A percentile compares a stretch with the other conserved stretches of the same genome.
These are phyloP conservation scores for Hypoxylon sp. DNA, from an alignment of 2,329 filamentous ascomycete species.

Conservation along the genomic window DNA sequence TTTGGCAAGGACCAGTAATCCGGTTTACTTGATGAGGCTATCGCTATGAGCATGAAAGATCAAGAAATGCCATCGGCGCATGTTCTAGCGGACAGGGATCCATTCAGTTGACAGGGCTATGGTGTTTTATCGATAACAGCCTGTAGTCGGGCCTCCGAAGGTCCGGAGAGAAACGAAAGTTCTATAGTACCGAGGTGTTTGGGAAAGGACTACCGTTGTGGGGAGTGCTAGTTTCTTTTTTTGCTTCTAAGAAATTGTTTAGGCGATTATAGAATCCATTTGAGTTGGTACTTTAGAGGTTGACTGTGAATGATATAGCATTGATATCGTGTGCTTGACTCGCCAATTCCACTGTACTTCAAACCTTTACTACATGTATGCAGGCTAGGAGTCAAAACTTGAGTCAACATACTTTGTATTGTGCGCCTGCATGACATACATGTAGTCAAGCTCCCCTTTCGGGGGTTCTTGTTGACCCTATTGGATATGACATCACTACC, in stretches of 20 bases:
- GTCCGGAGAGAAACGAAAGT: constrained; percentile 15
- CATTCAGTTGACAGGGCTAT: constrained; percentile 26
- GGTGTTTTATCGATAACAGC: constrained; percentile 14
- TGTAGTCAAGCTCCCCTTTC: neutral
- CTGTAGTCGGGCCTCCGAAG: constrained; percentile 1
- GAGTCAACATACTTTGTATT: neutral
- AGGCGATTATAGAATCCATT: constrained; percentile 39
- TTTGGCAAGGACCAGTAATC: constrained; percentile 77
- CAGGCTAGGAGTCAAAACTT: neutral
- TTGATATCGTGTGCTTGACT: constrained; percentile 1
- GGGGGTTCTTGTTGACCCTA: neutral
- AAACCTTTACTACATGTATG: neutral
- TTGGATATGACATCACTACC: neutral
- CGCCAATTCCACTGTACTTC: neutral
- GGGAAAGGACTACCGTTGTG: constrained; percentile 29
- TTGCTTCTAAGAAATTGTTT: constrained; percentile 31
- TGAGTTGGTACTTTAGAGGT: constrained; percentile 30
- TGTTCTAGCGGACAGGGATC: constrained; percentile 41
- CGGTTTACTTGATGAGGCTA: constrained; percentile 30
- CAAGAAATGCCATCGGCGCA: constrained; percentile 36
- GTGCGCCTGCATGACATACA: neutral
- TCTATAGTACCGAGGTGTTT: constrained; percentile 24
- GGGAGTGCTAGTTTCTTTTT: constrained; percentile 21
- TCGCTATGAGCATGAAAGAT: constrained; percentile 39
- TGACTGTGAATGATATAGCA: constrained; percentile 21